These are phyloP conservation scores for Bocquillonia castaneifolia DNA, from an alignment of 441 rosid species.

Conservation along the genomic window DNA sequence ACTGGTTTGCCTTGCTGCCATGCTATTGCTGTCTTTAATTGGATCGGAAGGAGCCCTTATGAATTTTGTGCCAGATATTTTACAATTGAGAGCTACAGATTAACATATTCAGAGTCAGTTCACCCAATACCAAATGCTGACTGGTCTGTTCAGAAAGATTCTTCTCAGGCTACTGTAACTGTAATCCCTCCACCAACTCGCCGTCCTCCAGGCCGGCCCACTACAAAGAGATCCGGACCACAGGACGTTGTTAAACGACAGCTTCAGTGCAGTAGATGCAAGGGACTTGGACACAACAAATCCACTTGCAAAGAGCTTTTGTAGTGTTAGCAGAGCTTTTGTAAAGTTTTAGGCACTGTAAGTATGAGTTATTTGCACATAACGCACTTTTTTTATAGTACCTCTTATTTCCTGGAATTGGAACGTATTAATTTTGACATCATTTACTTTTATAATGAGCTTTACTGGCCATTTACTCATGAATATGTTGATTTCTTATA, in stretches of 20 bases:
- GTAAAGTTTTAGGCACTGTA: constrained; percentile 31
- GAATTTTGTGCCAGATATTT: constrained; percentile 77
- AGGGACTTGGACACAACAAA: constrained; percentile 89
- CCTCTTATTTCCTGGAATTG: no score
- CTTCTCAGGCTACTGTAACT: constrained; percentile 48
- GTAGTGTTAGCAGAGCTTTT: constrained; percentile 43
- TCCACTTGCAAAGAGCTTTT: constrained; percentile 75
- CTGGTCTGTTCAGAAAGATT: constrained; percentile 39
- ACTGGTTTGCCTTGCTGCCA: constrained; percentile 84
- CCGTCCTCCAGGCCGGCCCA: constrained; percentile 82
- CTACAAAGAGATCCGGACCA: constrained; percentile 53
- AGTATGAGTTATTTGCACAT: no score
- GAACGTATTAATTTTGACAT: no score
- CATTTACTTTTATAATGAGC: no score
- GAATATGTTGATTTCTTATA: no score
- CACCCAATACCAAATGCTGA: constrained; percentile 56
- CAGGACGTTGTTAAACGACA: constrained; percentile 71
- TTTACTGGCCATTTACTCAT: no score
- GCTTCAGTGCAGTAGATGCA: constrained; percentile 93
- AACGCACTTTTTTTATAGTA: no score
- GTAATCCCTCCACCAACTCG: constrained; percentile 88
- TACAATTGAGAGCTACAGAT: constrained; percentile 57
- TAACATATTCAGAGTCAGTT: constrained; percentile 60
- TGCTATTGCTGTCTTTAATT: constrained; percentile 57
- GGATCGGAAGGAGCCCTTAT: constrained; percentile 49